phyloP scores from a whole-genome alignment of 2,329 filamentous ascomycete genomes.

The Leptographium lundbergii region DNA sequence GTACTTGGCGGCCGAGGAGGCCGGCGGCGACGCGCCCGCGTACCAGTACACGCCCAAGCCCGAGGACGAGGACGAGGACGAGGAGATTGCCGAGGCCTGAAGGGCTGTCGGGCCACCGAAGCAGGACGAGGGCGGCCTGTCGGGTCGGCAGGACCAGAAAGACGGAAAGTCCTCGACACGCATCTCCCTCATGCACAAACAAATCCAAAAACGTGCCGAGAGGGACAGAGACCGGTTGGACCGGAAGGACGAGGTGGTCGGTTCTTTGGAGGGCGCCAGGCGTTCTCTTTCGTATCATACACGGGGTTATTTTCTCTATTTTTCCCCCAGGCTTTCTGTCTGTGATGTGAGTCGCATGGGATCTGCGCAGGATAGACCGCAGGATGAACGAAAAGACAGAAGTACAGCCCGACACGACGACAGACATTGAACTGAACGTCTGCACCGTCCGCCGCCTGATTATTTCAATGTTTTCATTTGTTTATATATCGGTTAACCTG shows the following conservation, averaged over 20 bases:
- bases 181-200: background rate
- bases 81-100: background rate
- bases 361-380: background rate
- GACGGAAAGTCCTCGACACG: too few relatives aligned
- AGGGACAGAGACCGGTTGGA: too few relatives aligned
- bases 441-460: too few relatives aligned
- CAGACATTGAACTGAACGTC: too few relatives aligned
- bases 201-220: background rate
- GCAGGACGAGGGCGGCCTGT: background rate
- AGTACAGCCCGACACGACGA: background rate
- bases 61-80: constrained; percentile 5
- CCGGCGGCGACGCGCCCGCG: constrained; percentile 7
- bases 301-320: background rate
- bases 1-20: constrained; percentile 63
- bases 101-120: background rate
- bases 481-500: background rate
- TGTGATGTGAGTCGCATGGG: background rate
- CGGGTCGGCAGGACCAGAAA: too few relatives aligned
- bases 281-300: background rate
- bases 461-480: background rate
- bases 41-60: constrained; percentile 12
- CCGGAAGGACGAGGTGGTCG: background rate
- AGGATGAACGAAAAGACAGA: background rate
- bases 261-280: background rate
- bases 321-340: background rate